Evolutionary conservation across 805 yeast species (phyloP).

Genomic region (Kuraishia ogatae): DNA sequence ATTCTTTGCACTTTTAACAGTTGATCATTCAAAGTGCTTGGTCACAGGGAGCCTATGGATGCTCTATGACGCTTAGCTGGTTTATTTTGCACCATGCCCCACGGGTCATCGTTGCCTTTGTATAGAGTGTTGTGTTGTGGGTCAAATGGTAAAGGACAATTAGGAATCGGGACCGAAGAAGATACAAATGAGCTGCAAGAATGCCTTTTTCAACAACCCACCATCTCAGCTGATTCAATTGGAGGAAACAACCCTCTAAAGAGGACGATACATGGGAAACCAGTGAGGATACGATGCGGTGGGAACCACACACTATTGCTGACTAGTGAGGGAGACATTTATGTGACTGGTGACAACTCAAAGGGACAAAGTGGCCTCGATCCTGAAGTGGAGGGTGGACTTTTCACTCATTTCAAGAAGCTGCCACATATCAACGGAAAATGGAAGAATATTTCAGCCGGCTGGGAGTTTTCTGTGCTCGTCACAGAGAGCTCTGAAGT

Average conservation of each 20-base stretch:
- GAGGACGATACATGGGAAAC: constrained; percentile 8
- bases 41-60: too few species aligned
- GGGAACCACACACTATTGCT: constrained; percentile 80
- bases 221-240: too few species aligned
- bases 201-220: neutral
- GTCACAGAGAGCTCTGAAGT: constrained; percentile 32
- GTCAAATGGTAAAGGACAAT: constrained; percentile 74
- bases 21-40: too few species aligned
- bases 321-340: constrained; percentile 41
- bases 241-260: too few species aligned
- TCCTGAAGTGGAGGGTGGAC: neutral
- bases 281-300: constrained; percentile 55
- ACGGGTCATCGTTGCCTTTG: neutral
- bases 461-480: constrained; percentile 71
- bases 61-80: neutral
- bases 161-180: constrained; percentile 49
- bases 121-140: constrained; percentile 52
- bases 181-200: constrained; percentile 32
- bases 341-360: constrained; percentile 50
- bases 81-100: too few species aligned
- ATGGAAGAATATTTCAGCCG: constrained; percentile 51
- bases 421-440: constrained; percentile 4
- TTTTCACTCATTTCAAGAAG: neutral
- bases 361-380: constrained; percentile 46
- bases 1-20: too few species aligned